Percentiles rank a stretch among this genome's conserved stretches.
These are phyloP conservation scores for Exobasidium rhododendri DNA, from an alignment of 1,284 basidiomycete genomes.

Conservation along the genomic window DNA sequence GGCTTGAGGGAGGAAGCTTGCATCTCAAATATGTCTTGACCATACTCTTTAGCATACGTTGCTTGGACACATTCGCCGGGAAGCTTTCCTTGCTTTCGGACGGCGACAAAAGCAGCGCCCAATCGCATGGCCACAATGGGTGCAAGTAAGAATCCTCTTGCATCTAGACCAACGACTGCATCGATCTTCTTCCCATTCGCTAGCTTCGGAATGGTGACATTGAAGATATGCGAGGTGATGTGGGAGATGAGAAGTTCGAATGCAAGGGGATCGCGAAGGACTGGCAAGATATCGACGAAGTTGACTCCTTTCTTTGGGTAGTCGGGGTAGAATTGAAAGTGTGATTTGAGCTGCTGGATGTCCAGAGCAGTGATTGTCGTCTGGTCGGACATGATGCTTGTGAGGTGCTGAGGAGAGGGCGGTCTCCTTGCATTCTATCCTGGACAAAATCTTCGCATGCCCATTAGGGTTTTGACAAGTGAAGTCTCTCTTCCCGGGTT, in stretches of 20 bases:
- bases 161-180: slow-evolving; percentile 91
- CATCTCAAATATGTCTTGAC: slow-evolving; percentile 92
- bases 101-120: slow-evolving; percentile 92
- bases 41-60: slow-evolving; percentile 91
- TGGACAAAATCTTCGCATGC: too few species aligned
- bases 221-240: slow-evolving; percentile 79
- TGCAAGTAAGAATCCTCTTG: slow-evolving; percentile 91
- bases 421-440: too few species aligned
- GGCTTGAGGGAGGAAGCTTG: slow-evolving; percentile 75
- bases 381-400: neutral
- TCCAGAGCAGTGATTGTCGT: neutral
- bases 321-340: slow-evolving; percentile 46
- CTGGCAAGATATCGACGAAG: slow-evolving; percentile 55
- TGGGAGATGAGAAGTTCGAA: slow-evolving; percentile 76
- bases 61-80: slow-evolving; percentile 78
- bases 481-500: too few species aligned
- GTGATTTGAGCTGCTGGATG: slow-evolving; percentile 6
- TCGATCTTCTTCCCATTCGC: slow-evolving; percentile 69
- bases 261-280: slow-evolving; percentile 51
- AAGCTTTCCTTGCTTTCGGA: slow-evolving; percentile 89
- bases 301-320: slow-evolving; percentile 52
- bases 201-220: slow-evolving; percentile 64
- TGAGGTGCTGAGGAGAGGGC: too few species aligned
- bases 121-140: slow-evolving; percentile 86
- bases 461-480: too few species aligned